Conservation (phyloP, 345 rosid species). For the Litchi chinensis region DNA sequence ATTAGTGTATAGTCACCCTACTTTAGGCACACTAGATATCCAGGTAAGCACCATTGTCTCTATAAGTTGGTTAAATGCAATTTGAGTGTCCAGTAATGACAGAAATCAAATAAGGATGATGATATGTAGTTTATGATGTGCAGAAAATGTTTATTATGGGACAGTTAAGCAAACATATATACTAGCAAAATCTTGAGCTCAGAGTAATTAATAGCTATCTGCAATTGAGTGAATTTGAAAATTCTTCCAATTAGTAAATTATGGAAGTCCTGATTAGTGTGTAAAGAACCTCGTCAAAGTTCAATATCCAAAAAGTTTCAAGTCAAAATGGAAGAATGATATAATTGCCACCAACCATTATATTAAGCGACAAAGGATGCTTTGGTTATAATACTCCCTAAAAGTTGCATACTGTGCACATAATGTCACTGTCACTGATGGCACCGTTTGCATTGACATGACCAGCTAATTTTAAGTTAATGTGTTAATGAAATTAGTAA, state of each 20-base stretch:
- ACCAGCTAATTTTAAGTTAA: neutral
- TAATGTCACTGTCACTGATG: neutral
- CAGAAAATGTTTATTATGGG: too few relatives aligned
- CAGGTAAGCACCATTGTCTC: too few relatives aligned
- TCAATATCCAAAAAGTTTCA: neutral
- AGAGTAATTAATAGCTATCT: too few relatives aligned
- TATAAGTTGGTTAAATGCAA: too few relatives aligned
- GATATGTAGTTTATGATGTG: too few relatives aligned
- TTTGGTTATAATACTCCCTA: neutral
- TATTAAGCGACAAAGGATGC: neutral
- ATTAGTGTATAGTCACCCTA: too few relatives aligned
- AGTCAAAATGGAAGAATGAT: neutral
- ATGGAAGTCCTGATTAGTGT: neutral
- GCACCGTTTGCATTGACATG: neutral
- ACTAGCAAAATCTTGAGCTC: too few relatives aligned
- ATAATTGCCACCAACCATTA: neutral
- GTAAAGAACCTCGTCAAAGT: neutral
- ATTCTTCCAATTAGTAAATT: neutral
- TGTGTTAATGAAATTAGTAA: neutral
- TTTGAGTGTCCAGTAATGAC: too few relatives aligned
- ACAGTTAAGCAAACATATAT: too few relatives aligned
- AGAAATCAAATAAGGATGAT: too few relatives aligned
- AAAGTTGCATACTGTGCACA: too few relatives aligned
- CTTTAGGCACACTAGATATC: too few relatives aligned
- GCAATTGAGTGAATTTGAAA: neutral